Base-by-base conservation (phyloP, 768 basidiomycete species). In the Cubamyces sp. region DNA sequence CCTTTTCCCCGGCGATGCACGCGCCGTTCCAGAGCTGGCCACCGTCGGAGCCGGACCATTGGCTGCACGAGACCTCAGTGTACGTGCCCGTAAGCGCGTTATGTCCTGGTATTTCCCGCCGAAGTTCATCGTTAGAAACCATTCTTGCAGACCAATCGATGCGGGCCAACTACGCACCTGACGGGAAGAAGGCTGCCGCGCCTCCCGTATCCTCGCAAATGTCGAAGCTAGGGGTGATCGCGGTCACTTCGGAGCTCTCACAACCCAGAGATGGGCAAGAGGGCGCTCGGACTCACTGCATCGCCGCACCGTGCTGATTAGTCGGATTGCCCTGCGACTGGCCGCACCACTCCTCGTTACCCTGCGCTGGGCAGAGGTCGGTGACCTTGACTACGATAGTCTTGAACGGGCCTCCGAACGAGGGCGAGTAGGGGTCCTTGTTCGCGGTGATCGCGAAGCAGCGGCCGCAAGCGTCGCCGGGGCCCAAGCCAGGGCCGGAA, bases 381-480 rank as follows among this genome's bases (percentile, higher is more conserved):
- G 74, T 78, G 43, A 75, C 74, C 70, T 84, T 86, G 15, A 86
- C 84, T 41, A 87, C 75, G 57, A 86, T 81, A 30, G 77, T 74
- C 34, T 82, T 66, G 75, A 84, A 84, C 16, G 84, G 82, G 40
- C 66, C 84, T 16, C 75, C 70, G 71, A 66, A 85, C 0, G 73
- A 59, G 1, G 83, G 82, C 23, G 82, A 81, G 74, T 74, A 85
- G 19, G 86, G 85, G 69, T 86, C 84, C 11, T 69, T 62, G 16
- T 69, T 76, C 41, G 78, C 83, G 1, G 84, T 83, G 57, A 86
- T 50, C 19, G 77, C 71, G 69, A 87, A 86, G 76, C 85, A 86
- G 40, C 85, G 82, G 15, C 85, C 85, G 63, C 85, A 87, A 11
- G 82, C 85, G 70, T 85, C 85, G 16, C 85, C 85, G 2, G 83